phyloP scores from a whole-genome alignment of 768 basidiomycete species.

The Clavaria fumosa region DNA sequence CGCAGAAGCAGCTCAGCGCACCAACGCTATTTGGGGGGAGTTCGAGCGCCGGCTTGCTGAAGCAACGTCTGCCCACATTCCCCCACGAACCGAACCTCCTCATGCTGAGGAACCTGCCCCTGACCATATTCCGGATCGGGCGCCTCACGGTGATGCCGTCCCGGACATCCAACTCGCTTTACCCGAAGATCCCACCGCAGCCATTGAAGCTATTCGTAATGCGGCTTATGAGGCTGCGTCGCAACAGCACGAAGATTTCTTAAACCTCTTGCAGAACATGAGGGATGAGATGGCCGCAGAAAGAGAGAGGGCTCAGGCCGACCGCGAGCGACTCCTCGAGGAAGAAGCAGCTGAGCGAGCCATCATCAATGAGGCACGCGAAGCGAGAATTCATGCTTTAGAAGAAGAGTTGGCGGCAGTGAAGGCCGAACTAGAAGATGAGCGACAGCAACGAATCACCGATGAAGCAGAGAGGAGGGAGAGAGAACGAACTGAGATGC shows the following conservation, averaged over 20 bases:
- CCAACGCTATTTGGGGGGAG: conserved; percentile 30
- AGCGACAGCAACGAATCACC: conserved; percentile 38
- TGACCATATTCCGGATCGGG: no score
- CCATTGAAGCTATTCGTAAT: conserved; percentile 23
- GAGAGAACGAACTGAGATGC: conserved; percentile 36
- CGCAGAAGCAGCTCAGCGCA: conserved; percentile 34
- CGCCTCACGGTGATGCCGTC: no score
- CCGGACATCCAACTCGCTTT: no score
- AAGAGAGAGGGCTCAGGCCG: conserved; percentile 36
- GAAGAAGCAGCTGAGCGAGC: conserved; percentile 35
- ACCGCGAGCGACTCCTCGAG: conserved; percentile 35
- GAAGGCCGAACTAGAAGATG: conserved; percentile 46
- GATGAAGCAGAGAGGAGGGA: conserved; percentile 52
- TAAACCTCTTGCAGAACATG: conserved; percentile 41
- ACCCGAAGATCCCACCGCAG: conserved; percentile 22
- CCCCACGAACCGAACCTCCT: not conserved
- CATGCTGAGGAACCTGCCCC: no score
- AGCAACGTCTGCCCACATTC: no score
- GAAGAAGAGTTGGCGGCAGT: conserved; percentile 47
- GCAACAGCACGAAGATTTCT: conserved; percentile 40
- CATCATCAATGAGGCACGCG: conserved; percentile 32
- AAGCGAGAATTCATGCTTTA: conserved; percentile 39
- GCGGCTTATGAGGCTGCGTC: conserved; percentile 40
- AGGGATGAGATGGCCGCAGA: conserved; percentile 43
- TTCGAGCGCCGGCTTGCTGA: conserved; percentile 23